Conservation (phyloP, 768 basidiomycete genomes). For the Tricholoma bakamatsutake region DNA sequence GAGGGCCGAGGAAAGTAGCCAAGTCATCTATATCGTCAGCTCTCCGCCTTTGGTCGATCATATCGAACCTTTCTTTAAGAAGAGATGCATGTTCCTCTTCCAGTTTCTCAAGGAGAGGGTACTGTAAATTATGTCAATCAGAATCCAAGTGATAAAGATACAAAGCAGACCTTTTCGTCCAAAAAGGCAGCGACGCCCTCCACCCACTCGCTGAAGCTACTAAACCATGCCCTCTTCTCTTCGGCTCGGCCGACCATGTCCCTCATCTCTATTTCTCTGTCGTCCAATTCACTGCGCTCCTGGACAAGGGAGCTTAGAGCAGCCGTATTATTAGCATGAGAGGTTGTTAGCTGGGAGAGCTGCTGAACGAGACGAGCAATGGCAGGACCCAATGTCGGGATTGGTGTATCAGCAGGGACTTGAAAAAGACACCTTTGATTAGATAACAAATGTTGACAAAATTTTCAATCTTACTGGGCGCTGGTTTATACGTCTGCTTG, state of each 20-base stretch:
- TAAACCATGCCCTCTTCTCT: constrained; percentile 77
- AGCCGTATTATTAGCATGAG: constrained; percentile 58
- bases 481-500: constrained; percentile 63
- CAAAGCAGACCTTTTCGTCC: constrained; percentile 63
- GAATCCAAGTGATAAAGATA: background rate
- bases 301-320: constrained; percentile 51
- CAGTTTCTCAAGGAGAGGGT: constrained; percentile 68
- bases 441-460: background rate
- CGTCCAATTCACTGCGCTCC: constrained; percentile 60
- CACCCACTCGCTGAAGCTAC: constrained; percentile 70
- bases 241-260: constrained; percentile 71
- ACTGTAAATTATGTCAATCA: constrained; percentile 38
- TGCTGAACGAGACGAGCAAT: constrained; percentile 56
- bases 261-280: constrained; percentile 67
- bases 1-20: constrained; percentile 55
- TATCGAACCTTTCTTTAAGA: constrained; percentile 65
- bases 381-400: constrained; percentile 61
- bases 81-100: constrained; percentile 73
- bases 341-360: constrained; percentile 54
- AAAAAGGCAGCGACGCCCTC: constrained; percentile 82
- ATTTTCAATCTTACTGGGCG: constrained; percentile 48
- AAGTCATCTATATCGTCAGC: constrained; percentile 82
- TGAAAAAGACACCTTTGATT: constrained; percentile 9
- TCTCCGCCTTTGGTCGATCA: constrained; percentile 62
- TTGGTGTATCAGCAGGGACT: constrained; percentile 63